Conservation (phyloP, 192 early-diverging fungal species). For the Glomus cerebriforme region DNA sequence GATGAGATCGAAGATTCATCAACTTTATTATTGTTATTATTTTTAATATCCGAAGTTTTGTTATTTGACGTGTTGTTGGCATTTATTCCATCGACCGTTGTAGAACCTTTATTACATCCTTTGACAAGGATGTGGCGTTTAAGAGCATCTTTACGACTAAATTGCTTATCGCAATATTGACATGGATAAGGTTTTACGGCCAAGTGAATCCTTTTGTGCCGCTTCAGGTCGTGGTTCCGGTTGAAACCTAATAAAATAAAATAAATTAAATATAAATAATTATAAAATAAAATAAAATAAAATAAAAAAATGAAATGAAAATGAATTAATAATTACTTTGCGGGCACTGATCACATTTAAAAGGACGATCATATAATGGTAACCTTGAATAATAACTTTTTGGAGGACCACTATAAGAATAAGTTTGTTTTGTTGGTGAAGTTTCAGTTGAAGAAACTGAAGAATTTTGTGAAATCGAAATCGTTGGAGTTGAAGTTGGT, state of each 20-base stretch:
- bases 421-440: conserved; percentile 10
- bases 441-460: not conserved
- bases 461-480: not conserved
- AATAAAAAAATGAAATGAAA: not conserved
- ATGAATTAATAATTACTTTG: conserved; percentile 21
- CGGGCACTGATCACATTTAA: conserved; percentile 33
- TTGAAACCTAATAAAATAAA: conserved; percentile 47
- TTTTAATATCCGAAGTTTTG: no score
- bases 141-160: conserved; percentile 72
- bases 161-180: conserved; percentile 65
- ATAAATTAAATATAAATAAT: not conserved
- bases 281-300: not conserved
- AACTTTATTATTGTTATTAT: no score
- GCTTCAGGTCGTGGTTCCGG: conserved; percentile 71
- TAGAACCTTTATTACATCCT: conserved; percentile 51
- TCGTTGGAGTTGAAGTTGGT: not conserved
- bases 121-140: conserved; percentile 69
- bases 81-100: no score
- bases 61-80: no score
- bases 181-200: conserved; percentile 73
- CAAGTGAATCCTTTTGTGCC: conserved; percentile 71
- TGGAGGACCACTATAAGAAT: conserved; percentile 31
- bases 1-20: no score
- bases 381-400: conserved; percentile 25
- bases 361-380: conserved; percentile 26